phyloP scores from a whole-genome alignment of 2,329 filamentous ascomycete genomes.

The Mollisiaceae sp. region DNA sequence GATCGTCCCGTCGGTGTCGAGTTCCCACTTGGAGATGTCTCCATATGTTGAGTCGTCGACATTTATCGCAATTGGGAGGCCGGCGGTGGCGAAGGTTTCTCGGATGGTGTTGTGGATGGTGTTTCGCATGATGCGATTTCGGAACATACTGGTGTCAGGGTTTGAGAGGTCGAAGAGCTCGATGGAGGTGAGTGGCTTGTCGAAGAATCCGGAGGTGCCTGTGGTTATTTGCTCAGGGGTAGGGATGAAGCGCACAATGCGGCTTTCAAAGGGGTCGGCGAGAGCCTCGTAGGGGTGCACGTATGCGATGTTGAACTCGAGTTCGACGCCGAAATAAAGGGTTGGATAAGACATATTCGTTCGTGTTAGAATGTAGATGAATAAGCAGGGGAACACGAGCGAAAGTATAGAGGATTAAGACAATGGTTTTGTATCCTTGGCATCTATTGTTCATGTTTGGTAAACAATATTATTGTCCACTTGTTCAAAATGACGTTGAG shows the following conservation, averaged over 20 bases:
- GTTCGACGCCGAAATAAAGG: conserved; percentile 1
- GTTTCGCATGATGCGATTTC: background rate
- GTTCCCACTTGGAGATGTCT: background rate
- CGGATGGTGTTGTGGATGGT: background rate
- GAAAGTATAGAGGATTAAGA: background rate
- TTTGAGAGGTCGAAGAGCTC: background rate
- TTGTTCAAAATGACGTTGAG: no score
- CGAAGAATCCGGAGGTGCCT: background rate
- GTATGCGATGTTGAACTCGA: conserved; percentile 13
- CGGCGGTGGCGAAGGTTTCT: background rate
- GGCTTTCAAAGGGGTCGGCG: background rate
- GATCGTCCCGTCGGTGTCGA: background rate
- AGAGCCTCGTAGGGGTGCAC: background rate
- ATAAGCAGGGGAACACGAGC: background rate
- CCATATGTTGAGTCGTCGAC: no score
- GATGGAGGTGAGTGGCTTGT: background rate
- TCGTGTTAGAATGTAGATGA: background rate
- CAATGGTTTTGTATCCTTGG: background rate
- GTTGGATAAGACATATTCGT: background rate
- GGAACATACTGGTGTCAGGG: background rate
- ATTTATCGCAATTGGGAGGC: background rate
- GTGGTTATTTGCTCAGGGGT: background rate
- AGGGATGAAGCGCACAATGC: background rate
- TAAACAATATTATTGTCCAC: no score
- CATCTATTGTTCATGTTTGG: no score